Evolutionary conservation across 331 rosid genomes (phyloP), one percentile per base, ranked within the genome.

Genomic region (Pyrus hybrid): DNA sequence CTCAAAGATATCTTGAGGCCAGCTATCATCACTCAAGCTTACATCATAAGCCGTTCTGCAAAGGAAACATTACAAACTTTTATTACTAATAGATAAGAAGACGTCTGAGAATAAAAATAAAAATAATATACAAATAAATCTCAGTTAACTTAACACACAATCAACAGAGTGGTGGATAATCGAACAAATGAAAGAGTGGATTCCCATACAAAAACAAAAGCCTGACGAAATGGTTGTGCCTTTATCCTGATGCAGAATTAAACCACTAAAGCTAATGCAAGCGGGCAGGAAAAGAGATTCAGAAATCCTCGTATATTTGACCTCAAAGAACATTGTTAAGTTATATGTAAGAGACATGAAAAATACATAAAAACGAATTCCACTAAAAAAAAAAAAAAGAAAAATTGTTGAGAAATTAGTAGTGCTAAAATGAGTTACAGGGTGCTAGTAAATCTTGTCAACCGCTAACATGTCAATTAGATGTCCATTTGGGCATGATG

Each of bases 41-140:
- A 92, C 90, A 74, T 94, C 99, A 73, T 94, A 94, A 8, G 97
- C 97, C 6, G 97, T 87, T 85, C 99, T 94, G 86, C 41, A 60
- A 79, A 77, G 33, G 37, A 37, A 68, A 67, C 65, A 78, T 63
- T 61, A 67, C 21, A 79, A 51, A n/a, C 68, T n/a, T 25, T 18
- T 7, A 21, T 21, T 54, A 16, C 35, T 41, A 63, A 26, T 1
- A 33, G 76, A 75, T 4, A 21, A 74, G 54, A 21, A 7, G 10
- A 53, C 14, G 6, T 6, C 23, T 22, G 56, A 35, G 20, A 5
- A 76, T 3, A 22, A 75, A 23, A 22, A 6, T 5, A 54, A 3
- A 22, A 57, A 22, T n/a, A 20, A 7, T 56, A 37, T 51, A 16
- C 5, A 1, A 10, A 58, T 9, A 2, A 11, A 58, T 25, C 23